phyloP scores from a whole-genome alignment of 2,329 filamentous ascomycete genomes.

The Colletotrichum sansevieriae region DNA sequence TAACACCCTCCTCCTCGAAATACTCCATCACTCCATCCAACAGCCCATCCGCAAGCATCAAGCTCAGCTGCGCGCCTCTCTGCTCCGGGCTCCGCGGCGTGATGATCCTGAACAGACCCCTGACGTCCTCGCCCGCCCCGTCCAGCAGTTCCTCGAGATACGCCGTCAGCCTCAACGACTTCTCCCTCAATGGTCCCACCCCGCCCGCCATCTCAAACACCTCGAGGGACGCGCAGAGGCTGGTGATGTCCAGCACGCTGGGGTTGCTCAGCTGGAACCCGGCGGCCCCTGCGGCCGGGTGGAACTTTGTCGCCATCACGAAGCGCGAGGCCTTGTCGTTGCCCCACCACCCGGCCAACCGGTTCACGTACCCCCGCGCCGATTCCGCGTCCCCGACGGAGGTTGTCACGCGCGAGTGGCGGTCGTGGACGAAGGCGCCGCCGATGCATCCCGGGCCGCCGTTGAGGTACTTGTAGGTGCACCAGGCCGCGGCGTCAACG shows the following conservation, averaged over 20 bases:
- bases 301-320: slow-evolving; percentile 85
- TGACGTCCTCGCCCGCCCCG: slow-evolving; percentile 45
- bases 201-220: slow-evolving; percentile 76
- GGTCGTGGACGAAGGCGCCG: slow-evolving; percentile 84
- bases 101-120: slow-evolving; percentile 66
- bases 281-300: slow-evolving; percentile 81
- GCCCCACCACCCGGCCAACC: slow-evolving; percentile 90
- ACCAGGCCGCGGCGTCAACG: slow-evolving; percentile 94
- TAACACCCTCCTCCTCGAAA: slow-evolving; percentile 74
- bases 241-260: slow-evolving; percentile 78
- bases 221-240: slow-evolving; percentile 77
- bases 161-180: slow-evolving; percentile 76
- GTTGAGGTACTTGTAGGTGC: slow-evolving; percentile 95
- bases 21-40: slow-evolving; percentile 73
- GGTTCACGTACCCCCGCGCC: slow-evolving; percentile 67
- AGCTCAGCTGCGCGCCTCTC: slow-evolving; percentile 82
- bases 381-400: slow-evolving; percentile 54
- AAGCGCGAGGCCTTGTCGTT: slow-evolving; percentile 82
- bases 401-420: slow-evolving; percentile 70
- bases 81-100: slow-evolving; percentile 74
- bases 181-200: slow-evolving; percentile 72
- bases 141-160: slow-evolving; percentile 77
- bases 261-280: slow-evolving; percentile 92
- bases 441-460: slow-evolving; percentile 85
- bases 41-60: slow-evolving; percentile 73